A percentile compares a stretch with the other conserved stretches of the same genome.
These are phyloP conservation scores for Tolypocladium ovalisporum DNA, from an alignment of 2,329 filamentous ascomycete species.

Conservation along the genomic window DNA sequence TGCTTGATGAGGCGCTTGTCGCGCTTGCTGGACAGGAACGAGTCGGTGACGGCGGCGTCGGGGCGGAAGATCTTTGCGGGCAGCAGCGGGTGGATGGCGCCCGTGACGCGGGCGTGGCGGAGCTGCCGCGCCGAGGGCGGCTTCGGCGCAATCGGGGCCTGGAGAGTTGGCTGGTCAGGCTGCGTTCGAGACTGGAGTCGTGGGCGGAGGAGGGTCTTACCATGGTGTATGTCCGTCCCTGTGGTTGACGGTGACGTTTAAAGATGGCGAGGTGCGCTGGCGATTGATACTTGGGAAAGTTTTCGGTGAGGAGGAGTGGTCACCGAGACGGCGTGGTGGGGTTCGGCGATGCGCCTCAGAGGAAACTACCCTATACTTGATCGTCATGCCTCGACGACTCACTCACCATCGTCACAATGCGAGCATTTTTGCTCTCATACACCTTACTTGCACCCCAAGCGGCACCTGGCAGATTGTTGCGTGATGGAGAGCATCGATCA, in stretches of 20 bases:
- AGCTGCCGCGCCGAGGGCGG: conserved; percentile 47
- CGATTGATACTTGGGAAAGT: not conserved
- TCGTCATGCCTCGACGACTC: not conserved
- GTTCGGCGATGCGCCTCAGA: not conserved
- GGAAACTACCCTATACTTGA: not conserved
- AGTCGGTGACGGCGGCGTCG: conserved; percentile 38
- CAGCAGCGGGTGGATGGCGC: conserved; percentile 35
- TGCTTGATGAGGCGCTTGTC: conserved; percentile 79
- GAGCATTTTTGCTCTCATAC: not conserved
- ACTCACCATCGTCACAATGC: not conserved
- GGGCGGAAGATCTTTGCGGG: conserved; percentile 41
- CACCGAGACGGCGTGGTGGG: conserved; percentile 3
- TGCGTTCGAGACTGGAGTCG: not conserved
- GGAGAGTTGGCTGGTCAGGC: not conserved
- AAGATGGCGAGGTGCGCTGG: not conserved
- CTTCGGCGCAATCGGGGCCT: conserved; percentile 22
- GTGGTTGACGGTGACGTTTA: not conserved
- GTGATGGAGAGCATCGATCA: conserved; percentile 27
- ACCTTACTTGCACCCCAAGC: not conserved
- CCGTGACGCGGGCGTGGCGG: conserved; percentile 38
- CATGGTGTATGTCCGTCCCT: not conserved
- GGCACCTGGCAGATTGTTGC: too few relatives aligned
- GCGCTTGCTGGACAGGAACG: conserved; percentile 63
- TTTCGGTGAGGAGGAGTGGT: conserved; percentile 5
- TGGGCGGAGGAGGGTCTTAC: not conserved